Evolutionary conservation across 192 early-diverging fungal species (phyloP), one percentile per base, ranked within the genome.

Genomic region (Allomyces javanicus): DNA sequence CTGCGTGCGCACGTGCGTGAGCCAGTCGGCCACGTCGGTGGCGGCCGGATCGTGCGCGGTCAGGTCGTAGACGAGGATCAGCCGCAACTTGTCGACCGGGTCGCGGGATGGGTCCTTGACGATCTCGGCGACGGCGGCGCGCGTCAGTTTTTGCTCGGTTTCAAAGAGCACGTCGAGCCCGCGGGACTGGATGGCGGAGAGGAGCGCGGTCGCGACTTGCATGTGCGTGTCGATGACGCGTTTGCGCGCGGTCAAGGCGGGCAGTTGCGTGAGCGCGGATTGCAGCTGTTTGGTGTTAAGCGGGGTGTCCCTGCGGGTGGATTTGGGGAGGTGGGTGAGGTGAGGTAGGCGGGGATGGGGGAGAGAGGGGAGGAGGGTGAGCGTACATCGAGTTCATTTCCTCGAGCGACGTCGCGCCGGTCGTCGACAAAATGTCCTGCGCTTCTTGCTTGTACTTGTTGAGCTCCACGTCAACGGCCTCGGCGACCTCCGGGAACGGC

Each of bases 401-500:
- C 19, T 94, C 91, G 24, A 92, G 67, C 4, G 81, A 86, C n/a
- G 70, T 77, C 17, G 87, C 90, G 25, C 94, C 94, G 67, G 86
- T 87, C 70, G 89, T 83, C 45, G 82, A 78, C 1, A 92, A 95
- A 24, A 99, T 86, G 64, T 89, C 86, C 21, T 95, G 91, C 0
- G 94, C 93, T 70, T 99, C 93, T 68, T 83, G 83, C 75, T 96
- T 97, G 76, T 96, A 99, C 44, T 86, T 83, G 67, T 88, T 95
- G 24, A 93, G 82, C 70, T 93, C 94, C 24, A 83, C 81, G 75
- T 93, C 93, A 68, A 99, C 91, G 72, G 91, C 86, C 76, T 94
- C 91, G 61, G 94, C 96, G 11, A 97, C 96, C 71, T 96, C 86
- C 21, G 94, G 96, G 74, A 99, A 97, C 44, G 94, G 95, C 72